Evolutionary conservation across 495 filamentous ascomycete genomes (phyloP), one percentile per base, ranked within the genome.

Genomic region (Monascus purpureus): DNA sequence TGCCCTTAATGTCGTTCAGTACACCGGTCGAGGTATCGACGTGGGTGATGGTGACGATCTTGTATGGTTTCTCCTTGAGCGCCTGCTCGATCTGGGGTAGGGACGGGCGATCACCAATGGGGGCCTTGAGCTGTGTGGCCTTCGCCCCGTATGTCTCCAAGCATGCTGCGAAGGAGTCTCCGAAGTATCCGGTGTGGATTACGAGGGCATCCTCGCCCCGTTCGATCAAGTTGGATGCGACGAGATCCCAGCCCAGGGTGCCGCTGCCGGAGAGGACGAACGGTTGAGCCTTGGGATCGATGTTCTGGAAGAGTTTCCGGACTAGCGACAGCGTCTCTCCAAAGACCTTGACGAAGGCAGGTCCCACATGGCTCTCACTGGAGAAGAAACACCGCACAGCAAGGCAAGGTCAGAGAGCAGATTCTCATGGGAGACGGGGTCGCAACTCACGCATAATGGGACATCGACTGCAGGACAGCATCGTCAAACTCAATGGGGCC

Each of bases 401-500:
- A 22, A 19, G 24, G 22, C 1, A 20, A 8, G 12, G 29, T 1
- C 9, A 9, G 15, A 13, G 25, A 11, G 24, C 32, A 32, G 17
- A 7, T 22, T 11, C 14, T 12, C 25, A 33, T 18, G 12, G 15
- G 6, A 8, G 7, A 11, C 8, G 28, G 24, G 11, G 20, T 6
- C 29, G 6, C 17, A 19, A 63, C 70, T 50, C 52, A 93, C 87
- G 86, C 88, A 64, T 79, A 93, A 61, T 96, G 90, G 53, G 79
- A 71, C 90, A 96, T 96, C 35, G 86, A 82, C 53, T 83, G 68
- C 28, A 97, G 73, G 31, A 97, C 90, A 26, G 76, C 86, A 82
- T 97, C 90, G 53, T 95, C 90, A 49, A 96, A 96, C 61, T 97
- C 90, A 52, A 97, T 90, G 50, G 90, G 90, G 17, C 90, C 90